phyloP scores from a whole-genome alignment of 2,329 filamentous ascomycete genomes.

The Apiospora rasikravindrae region DNA sequence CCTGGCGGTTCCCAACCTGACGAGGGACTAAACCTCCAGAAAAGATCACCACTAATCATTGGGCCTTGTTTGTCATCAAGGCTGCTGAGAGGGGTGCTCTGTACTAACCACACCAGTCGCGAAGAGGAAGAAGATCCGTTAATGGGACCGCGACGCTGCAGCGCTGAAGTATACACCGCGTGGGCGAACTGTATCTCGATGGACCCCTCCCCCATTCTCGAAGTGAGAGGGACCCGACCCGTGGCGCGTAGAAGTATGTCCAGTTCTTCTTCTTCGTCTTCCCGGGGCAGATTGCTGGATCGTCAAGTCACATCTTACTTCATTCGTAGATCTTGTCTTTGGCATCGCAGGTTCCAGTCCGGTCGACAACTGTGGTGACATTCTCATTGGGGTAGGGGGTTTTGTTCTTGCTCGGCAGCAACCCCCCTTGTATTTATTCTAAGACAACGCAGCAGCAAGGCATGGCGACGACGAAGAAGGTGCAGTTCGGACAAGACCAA shows the following conservation, averaged over 20 bases:
- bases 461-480: slow-evolving; percentile 6
- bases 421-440: not conserved
- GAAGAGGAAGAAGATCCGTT: not conserved
- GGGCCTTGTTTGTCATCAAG: not conserved
- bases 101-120: not conserved
- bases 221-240: not conserved
- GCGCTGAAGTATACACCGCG: not conserved
- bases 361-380: no score
- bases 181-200: not conserved
- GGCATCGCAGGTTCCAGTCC: not conserved
- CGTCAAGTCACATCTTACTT: not conserved
- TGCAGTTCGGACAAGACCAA: not conserved
- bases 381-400: no score
- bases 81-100: not conserved
- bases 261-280: not conserved
- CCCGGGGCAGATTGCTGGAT: not conserved
- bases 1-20: not conserved
- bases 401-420: not conserved
- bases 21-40: not conserved
- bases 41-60: not conserved
- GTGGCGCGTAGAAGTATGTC: not conserved
- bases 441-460: not conserved
- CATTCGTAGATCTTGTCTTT: not conserved
- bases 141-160: not conserved
- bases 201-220: not conserved